Evolutionary conservation across 352 stramenopile genomes (phyloP), one percentile per base, ranked within the genome.

Genomic region (Pythium pyrilobum): DNA sequence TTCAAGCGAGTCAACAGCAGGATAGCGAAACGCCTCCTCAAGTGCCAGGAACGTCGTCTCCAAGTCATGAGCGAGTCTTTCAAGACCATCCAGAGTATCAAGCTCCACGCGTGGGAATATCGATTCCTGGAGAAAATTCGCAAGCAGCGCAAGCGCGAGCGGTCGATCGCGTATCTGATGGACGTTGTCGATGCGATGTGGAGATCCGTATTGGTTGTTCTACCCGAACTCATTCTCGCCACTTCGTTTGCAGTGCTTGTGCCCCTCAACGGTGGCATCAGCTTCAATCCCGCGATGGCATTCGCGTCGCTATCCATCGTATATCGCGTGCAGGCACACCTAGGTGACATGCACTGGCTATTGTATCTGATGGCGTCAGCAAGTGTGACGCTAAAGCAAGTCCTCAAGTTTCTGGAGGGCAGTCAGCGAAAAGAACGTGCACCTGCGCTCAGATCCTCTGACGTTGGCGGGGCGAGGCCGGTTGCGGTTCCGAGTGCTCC

Each of bases 21-120:
- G 3, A 38, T 50, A n/a, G 52, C 37, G 0, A 45, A 42, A 8
- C 21, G 38, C 4, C 21, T 47, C 25, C 43, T 46, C 25, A 47
- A 46, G 34, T 28, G 21, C 23, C 27, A 49, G 42, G 52, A 15
- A 13, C 27, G 20, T 2, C 52, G 52, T 3, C 37, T 60, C 15
- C 52, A 49, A n/a, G 31, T 60, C 16, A 49, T 53, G 33, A 42
- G 31, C 52, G 52, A 60, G 34, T 60, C 42, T 23, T 50, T 60
- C 44, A 60, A 41, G 31, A 60, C 52, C 29, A 60, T 60, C 0
- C 43, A 53, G 43, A 60, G 23, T 21, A 60, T 60, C 29, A 60
- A 60, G 20, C 31, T 60, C 7, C 37, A 60, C 20, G 52, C 52
- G 24, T 60, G 52, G 52, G 52, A 60, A 27, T 20, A 6, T 12